Base-by-base conservation (phyloP, 257 asterid genomes). In the Gentiana straminea region DNA sequence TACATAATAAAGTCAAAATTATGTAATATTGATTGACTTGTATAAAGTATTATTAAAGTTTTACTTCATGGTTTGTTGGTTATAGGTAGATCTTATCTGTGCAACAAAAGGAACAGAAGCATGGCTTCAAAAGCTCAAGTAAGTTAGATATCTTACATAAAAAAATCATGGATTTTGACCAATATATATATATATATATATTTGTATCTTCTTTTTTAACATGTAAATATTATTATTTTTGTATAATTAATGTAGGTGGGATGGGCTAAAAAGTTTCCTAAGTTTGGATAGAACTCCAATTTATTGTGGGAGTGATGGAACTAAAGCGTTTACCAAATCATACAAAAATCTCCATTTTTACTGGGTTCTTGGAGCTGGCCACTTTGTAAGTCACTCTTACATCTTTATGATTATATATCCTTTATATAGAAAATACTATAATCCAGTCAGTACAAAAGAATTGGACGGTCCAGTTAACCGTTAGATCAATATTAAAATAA, bases 351-450 rank as follows among this genome's bases (percentile, higher is more conserved):
- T 90, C 35, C 85, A 81, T 49, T 90, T 90, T 69, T 90, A 84
- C 59, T 82, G 96, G 96, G 79, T 90, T 75, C 96, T 90, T 76
- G 84, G 83, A 74, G 95, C 98, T 76, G 98, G 98, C n/a, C 98
- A 90, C 71, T 90, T 79, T 71, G 98, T 86, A 73, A 86, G 97
- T 72, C 37, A 11, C 48, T 4, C 55, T 41, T 33, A 32, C 36
- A 35, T 12, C 45, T 46, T 10, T 4, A 5, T 41, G 46, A 5
- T 3, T 41, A 41, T 41, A 41, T 10, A 41, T 41, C 9, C 5
- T 10, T 41, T 41, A 41, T n/a, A n/a, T n/a, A n/a, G n/a, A n/a
- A n/a, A n/a, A n/a, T n/a, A n/a, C n/a, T n/a, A n/a, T n/a, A n/a
- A n/a, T n/a, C n/a, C n/a, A n/a, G n/a, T n/a, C n/a, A n/a, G n/a